A percentile compares a stretch with the other conserved stretches of the same genome.
Conservation (phyloP, 106 monocot genomes). For the Ottelia alismoides region DNA sequence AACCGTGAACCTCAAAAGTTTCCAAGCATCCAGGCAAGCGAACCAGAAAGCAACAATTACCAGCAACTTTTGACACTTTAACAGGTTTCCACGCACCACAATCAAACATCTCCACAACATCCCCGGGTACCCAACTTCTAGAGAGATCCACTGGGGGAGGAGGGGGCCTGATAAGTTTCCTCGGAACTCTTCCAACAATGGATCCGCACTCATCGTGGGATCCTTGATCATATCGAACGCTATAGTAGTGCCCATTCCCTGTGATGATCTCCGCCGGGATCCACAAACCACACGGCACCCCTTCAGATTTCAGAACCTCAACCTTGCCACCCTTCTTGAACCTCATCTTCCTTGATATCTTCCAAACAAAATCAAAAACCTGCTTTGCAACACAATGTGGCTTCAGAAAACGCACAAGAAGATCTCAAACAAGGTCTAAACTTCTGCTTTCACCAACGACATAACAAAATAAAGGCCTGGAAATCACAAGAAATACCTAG, state of each 20-base stretch:
- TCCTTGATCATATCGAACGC: conserved; percentile 9
- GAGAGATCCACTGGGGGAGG: conserved; percentile 14
- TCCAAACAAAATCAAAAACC: too few species aligned
- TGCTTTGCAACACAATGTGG: too few species aligned
- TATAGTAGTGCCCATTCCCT: conserved; percentile 12
- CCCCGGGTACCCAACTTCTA: conserved; percentile 19
- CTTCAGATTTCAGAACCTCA: conserved; percentile 9
- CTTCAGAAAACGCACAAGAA: too few species aligned
- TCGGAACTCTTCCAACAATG: conserved; percentile 18
- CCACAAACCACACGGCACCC: conserved; percentile 13
- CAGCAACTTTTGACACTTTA: conserved; percentile 10
- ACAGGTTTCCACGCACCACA: conserved; percentile 36
- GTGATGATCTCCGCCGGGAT: conserved; percentile 11
- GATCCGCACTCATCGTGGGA: not conserved
- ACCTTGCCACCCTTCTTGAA: conserved; percentile 16
- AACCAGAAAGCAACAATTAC: conserved; percentile 17
- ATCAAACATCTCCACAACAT: conserved; percentile 36
- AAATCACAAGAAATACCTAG: too few species aligned
- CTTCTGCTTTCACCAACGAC: too few species aligned
- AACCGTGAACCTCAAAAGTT: conserved; percentile 20
- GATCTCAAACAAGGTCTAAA: too few species aligned
- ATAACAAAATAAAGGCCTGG: too few species aligned
- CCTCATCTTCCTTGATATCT: conserved; percentile 7
- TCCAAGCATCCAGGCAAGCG: conserved; percentile 20
- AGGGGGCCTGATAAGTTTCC: conserved; percentile 28